phyloP scores from a whole-genome alignment of 2,329 filamentous ascomycete species.

The Aspergillus pseudoglaucus region DNA sequence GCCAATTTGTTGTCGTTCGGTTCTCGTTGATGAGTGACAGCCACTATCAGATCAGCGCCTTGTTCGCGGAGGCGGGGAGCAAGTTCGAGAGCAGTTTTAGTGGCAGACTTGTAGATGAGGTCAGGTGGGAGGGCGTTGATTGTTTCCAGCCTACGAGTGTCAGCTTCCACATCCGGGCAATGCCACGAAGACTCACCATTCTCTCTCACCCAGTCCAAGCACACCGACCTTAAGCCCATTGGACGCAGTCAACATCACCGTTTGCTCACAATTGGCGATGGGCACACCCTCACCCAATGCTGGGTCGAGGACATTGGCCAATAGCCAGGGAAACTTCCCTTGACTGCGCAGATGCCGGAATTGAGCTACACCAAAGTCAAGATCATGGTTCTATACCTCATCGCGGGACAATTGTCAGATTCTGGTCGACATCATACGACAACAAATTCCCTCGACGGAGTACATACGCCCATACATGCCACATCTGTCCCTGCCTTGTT shows the following conservation, averaged over 20 bases:
- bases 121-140: conserved; percentile 80
- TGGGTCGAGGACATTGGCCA: conserved; percentile 82
- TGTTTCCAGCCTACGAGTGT: conserved; percentile 57
- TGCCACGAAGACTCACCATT: conserved; percentile 51
- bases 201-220: conserved; percentile 77
- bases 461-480: conserved; percentile 71
- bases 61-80: conserved; percentile 65
- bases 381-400: conserved; percentile 67
- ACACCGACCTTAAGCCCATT: conserved; percentile 82
- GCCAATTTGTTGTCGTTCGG: conserved; percentile 86
- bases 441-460: neutral
- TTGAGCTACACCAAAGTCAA: conserved; percentile 83
- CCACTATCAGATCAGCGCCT: conserved; percentile 76
- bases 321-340: conserved; percentile 81
- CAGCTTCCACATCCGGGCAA: neutral
- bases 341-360: conserved; percentile 65
- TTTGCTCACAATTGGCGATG: conserved; percentile 68
- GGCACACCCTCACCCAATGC: conserved; percentile 68
- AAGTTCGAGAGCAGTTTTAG: conserved; percentile 66
- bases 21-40: conserved; percentile 77
- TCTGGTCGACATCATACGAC: neutral
- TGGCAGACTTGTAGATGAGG: conserved; percentile 74
- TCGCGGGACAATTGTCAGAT: conserved; percentile 7
- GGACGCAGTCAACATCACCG: conserved; percentile 68
- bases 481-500: conserved; percentile 72